Base-by-base conservation (phyloP, 2,329 filamentous ascomycete species). In the Neopestalotiopsis sp. region DNA sequence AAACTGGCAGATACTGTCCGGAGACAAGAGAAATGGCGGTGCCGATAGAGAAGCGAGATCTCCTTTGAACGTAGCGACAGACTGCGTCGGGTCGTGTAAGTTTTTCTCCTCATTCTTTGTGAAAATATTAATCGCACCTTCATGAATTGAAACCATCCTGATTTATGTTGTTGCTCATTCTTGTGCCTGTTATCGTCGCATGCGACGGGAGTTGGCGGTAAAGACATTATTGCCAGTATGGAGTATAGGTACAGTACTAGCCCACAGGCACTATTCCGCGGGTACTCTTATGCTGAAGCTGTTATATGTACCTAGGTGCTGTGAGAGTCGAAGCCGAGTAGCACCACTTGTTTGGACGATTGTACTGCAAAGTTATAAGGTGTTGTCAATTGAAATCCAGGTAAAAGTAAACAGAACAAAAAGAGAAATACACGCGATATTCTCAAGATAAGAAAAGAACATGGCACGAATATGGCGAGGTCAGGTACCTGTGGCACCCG, bases 41-140 rank as follows among this genome's bases (percentile, higher is more conserved):
- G 93, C 93, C 45, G 93, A 95, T 76, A 95, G 84, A 70, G 92
- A 94, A 42, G 92, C 92, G 69, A 95, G 87, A 80, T 95, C 93
- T 75, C 93, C 93, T 77, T 92, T 93, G 84, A 95, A 95, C 4
- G 91, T 93, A 66, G 92, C 91, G 77, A 95, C 92, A 62, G 92
- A 94, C 87, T 89, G 72, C 63, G 17, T 75, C 52, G 28, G 49
- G 14, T 71, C 30, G 68, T 20, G 70, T 69, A 28, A 49, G 9
- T 42, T 24, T 2, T 17, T 61, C 3, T 28, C 24, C 24, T 62
- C n/a, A 17, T 5, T 40, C 52, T 14, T 13, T 7, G 38, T 13
- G 24, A 42, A n/a, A 2, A 59, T 14, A 12, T 14, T 30, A 42
- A 34, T 13, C 52, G 9, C 73, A 75, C 74, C 73, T 76, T 76